Conservation (phyloP, 257 asterid species). For the Cordia subcordata region DNA sequence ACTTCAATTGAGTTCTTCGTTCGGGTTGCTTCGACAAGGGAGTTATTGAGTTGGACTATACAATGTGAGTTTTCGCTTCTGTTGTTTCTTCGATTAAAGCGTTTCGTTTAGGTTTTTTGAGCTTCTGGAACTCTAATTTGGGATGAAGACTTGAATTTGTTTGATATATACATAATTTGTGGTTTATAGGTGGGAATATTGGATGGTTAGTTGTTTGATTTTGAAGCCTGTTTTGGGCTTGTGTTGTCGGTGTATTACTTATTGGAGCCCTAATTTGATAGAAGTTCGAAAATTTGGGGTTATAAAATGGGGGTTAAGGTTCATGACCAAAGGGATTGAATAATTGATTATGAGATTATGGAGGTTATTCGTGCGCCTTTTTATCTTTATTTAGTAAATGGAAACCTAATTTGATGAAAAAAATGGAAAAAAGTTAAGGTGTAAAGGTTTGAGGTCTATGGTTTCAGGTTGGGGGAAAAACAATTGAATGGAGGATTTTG, state of each 20-base stretch:
- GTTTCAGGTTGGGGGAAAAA: no score
- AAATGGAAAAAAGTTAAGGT: not conserved
- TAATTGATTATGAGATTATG: not conserved
- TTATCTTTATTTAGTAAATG: not conserved
- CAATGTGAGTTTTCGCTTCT: slow-evolving; percentile 12
- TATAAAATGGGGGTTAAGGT: not conserved
- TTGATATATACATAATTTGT: not conserved
- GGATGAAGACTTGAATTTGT: not conserved
- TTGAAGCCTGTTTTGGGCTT: not conserved
- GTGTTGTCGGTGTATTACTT: not conserved
- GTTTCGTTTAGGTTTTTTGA: not conserved
- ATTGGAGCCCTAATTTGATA: not conserved
- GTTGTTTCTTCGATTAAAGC: not conserved
- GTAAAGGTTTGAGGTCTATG: not conserved
- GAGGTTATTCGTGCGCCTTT: not conserved
- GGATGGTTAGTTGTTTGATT: not conserved
- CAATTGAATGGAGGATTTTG: no score
- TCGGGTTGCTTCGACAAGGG: not conserved
- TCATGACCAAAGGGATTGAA: not conserved
- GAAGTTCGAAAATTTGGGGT: not conserved
- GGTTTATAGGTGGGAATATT: not conserved
- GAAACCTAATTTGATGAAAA: not conserved
- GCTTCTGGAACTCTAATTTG: slow-evolving; percentile 4
- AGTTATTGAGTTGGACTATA: not conserved
- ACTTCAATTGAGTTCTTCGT: not conserved